phyloP scores from a whole-genome alignment of 345 rosid species.

The Isatis tinctoria region DNA sequence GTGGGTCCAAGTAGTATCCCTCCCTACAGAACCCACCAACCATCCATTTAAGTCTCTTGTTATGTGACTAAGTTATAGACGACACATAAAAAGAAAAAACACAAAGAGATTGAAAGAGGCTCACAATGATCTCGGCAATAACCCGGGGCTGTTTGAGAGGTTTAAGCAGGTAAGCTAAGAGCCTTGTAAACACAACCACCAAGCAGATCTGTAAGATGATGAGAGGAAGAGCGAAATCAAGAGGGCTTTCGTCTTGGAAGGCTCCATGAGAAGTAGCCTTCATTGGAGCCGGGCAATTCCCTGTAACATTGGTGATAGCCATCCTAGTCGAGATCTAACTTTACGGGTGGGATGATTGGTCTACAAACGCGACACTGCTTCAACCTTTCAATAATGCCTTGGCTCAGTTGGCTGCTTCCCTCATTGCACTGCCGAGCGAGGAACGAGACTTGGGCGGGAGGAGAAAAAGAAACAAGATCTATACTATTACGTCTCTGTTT shows the following conservation, averaged over 20 bases:
- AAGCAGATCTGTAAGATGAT: constrained; percentile 64
- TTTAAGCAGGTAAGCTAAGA: constrained; percentile 47
- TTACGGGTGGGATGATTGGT: neutral
- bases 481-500: neutral
- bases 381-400: constrained; percentile 13
- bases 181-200: constrained; percentile 58
- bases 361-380: constrained; percentile 1
- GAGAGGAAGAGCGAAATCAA: constrained; percentile 72
- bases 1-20: constrained; percentile 62
- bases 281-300: constrained; percentile 47
- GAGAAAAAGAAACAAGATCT: constrained; percentile 5
- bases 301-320: constrained; percentile 23
- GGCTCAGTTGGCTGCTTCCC: constrained; percentile 20
- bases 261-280: constrained; percentile 73
- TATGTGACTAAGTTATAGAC: neutral
- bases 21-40: constrained; percentile 24
- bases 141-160: constrained; percentile 78
- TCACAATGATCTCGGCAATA: constrained; percentile 78
- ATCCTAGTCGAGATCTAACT: constrained; percentile 1
- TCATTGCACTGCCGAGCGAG: constrained; percentile 11
- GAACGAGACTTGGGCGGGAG: neutral
- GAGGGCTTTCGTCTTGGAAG: constrained; percentile 69
- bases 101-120: constrained; percentile 10
- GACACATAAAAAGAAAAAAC: neutral
- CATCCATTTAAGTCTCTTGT: constrained; percentile 10